Base-by-base conservation (phyloP, 768 basidiomycete genomes). In the Macrolepiota dolichaula region DNA sequence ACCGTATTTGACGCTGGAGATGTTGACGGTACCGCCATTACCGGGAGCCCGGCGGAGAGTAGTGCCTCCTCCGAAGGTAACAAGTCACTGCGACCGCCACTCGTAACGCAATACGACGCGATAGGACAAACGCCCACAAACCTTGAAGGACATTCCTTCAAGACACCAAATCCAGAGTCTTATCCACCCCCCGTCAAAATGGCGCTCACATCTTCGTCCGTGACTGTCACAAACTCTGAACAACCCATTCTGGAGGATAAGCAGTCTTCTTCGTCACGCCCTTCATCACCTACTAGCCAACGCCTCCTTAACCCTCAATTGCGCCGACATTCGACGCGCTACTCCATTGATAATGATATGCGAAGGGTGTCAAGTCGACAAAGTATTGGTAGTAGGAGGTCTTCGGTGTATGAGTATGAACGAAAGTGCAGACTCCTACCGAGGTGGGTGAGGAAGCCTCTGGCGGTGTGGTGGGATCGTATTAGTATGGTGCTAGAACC, bases 401-500 rank as follows among this genome's bases (percentile, higher is more conserved):
- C 83, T 3, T 82, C 84, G 1, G 65, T 79, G 4, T 76, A 79
- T 64, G 80, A 83, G 63, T 71, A 54, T 25, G 44, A 76, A 63
- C 76, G 65, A 51, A 66, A 82, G 24, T 80, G 78, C 42, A 71
- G 77, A 49, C 57, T 69, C 10, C 71, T 88, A 15, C 88, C 88
- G 10, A 72, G 80, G 49, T 81, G 79, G 77, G 65, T 89, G 40
- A 76, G 81, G 50, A 77, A 76, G 35, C 88, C 91, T 1, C 52
- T 89, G n/a, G 74, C 76, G 60, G 88, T 84, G 17, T 94, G 89
- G 88, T 72, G 84, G 64, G 83, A 83, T 62, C 81, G 90, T 12
- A 75, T 95, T 22, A 74, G 74, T 65, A 82, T 87, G 79, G 86
- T 96, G 22, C 76, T 96, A 17, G 73, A 81, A 25, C 88, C 89